Percentiles rank a stretch among this genome's conserved stretches.
Evolutionary conservation across 495 filamentous ascomycete genomes (phyloP).

Genomic region (Penicillium coffeae): DNA sequence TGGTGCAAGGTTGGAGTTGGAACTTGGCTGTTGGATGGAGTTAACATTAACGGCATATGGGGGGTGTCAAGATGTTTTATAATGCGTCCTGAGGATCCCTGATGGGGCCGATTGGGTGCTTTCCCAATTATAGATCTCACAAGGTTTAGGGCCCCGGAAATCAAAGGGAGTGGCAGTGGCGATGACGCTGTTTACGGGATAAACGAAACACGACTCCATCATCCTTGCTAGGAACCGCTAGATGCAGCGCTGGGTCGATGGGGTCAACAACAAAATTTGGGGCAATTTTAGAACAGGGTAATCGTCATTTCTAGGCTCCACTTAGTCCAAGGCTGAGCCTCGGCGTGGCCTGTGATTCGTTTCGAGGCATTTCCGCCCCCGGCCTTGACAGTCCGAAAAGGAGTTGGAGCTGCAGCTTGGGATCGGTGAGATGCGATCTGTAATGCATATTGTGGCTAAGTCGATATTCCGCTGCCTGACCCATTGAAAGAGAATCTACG

Average conservation of each 20-base stretch:
- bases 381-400: not conserved
- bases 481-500: no score
- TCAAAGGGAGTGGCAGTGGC: not conserved
- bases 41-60: not conserved
- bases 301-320: constrained; percentile 2
- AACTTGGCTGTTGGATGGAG: no score
- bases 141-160: not conserved
- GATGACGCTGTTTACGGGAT: constrained; percentile 1
- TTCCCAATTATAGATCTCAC: constrained; percentile 1
- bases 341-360: not conserved
- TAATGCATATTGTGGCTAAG: not conserved
- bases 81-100: not conserved
- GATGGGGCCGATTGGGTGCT: not conserved
- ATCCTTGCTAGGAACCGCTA: not conserved
- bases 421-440: not conserved
- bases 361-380: not conserved
- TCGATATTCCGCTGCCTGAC: not conserved
- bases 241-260: not conserved
- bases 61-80: constrained; percentile 1
- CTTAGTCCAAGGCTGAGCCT: not conserved
- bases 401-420: not conserved
- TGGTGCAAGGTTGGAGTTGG: no score
- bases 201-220: constrained; percentile 1
- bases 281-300: constrained; percentile 1
- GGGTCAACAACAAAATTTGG: not conserved